A percentile compares a stretch with the other conserved stretches of the same genome.
phyloP scores from a whole-genome alignment of 768 basidiomycete species.

The Leucogyrophana mollusca region DNA sequence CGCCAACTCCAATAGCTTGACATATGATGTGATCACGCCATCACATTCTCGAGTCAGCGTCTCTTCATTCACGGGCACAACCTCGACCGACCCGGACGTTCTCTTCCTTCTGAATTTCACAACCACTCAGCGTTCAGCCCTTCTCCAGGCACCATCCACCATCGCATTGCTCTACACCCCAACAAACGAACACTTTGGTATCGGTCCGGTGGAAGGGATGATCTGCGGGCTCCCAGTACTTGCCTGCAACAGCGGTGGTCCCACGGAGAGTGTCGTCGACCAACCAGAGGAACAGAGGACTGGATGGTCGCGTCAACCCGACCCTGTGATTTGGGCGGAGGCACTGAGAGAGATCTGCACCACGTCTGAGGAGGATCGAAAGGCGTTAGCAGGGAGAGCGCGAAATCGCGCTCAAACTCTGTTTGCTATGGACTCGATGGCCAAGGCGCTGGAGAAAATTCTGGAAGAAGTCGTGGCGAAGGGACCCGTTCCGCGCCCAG shows the following conservation, averaged over 20 bases:
- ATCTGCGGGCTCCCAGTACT: slow-evolving; percentile 86
- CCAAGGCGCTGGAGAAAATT: slow-evolving; percentile 52
- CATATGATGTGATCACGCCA: slow-evolving; percentile 57
- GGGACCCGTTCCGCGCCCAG: slow-evolving; percentile 38
- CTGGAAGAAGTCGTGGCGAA: slow-evolving; percentile 53
- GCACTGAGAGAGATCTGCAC: slow-evolving; percentile 61
- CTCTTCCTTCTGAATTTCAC: slow-evolving; percentile 93
- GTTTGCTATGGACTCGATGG: slow-evolving; percentile 82
- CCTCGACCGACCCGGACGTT: slow-evolving; percentile 51
- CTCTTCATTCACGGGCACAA: slow-evolving; percentile 41
- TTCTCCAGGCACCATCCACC: slow-evolving; percentile 67
- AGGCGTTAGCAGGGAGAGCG: slow-evolving; percentile 52
- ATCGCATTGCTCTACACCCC: slow-evolving; percentile 89
- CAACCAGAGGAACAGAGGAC: slow-evolving; percentile 47
- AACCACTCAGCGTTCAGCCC: slow-evolving; percentile 75
- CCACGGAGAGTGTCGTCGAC: slow-evolving; percentile 80
- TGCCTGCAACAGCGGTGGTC: slow-evolving; percentile 85
- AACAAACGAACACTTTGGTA: slow-evolving; percentile 94
- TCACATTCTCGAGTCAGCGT: slow-evolving; percentile 34
- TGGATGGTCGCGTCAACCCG: slow-evolving; percentile 73
- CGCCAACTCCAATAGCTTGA: slow-evolving; percentile 52
- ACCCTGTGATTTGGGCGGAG: slow-evolving; percentile 65
- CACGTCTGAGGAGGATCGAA: slow-evolving; percentile 41
- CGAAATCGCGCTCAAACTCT: slow-evolving; percentile 55
- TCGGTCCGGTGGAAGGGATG: slow-evolving; percentile 95